A percentile compares a stretch with the other conserved stretches of the same genome.
phyloP scores from a whole-genome alignment of 352 stramenopile genomes.

The Nothophytophthora sp. region DNA sequence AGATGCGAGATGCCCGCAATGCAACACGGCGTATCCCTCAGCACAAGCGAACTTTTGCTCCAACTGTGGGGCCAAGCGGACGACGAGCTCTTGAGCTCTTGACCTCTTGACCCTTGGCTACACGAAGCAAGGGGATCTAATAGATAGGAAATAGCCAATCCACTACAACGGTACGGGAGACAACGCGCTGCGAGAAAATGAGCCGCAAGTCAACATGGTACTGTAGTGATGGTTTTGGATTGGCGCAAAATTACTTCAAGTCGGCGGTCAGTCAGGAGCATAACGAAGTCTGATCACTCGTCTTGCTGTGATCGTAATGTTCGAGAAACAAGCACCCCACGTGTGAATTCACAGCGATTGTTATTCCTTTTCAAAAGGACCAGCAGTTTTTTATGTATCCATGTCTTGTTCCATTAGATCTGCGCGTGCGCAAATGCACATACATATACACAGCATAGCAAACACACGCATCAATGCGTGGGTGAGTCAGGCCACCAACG shows the following conservation, averaged over 20 bases:
- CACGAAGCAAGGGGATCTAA: not conserved
- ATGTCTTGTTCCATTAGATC: conserved; percentile 16
- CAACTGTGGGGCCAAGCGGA: conserved; percentile 66
- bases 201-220: too few species aligned
- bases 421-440: too few species aligned
- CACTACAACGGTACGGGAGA: too few species aligned
- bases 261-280: too few species aligned
- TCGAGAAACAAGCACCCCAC: too few species aligned
- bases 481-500: not conserved
- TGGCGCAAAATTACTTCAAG: too few species aligned
- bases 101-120: too few species aligned
- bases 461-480: conserved; percentile 6
- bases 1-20: conserved; percentile 35
- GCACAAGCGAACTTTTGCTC: conserved; percentile 72
- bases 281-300: too few species aligned
- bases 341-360: too few species aligned
- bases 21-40: conserved; percentile 42
- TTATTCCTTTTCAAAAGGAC: too few species aligned
- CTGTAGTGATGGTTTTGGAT: too few species aligned
- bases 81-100: conserved; percentile 24
- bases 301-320: too few species aligned
- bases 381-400: not conserved
- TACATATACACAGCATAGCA: not conserved
- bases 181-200: not conserved
- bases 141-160: conserved; percentile 5